Conservation (phyloP, 352 stramenopile species). For the Phytopythium litorale region DNA sequence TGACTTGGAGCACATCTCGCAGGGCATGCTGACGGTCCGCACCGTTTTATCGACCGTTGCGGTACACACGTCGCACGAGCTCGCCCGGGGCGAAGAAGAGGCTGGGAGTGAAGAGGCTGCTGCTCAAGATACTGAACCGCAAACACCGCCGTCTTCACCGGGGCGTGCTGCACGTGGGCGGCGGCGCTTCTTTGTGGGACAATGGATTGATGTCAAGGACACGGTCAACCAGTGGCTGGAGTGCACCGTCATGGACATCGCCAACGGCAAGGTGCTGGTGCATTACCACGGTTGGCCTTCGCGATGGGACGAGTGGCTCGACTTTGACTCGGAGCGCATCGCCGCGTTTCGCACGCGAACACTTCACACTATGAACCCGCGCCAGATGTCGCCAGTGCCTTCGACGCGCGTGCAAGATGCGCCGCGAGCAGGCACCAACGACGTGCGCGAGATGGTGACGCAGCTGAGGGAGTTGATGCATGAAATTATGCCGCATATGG, state of each 20-base stretch:
- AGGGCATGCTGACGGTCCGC: slow-evolving; percentile 49
- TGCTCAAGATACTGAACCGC: slow-evolving; percentile 8
- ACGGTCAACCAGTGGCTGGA: slow-evolving; percentile 99
- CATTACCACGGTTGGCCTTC: slow-evolving; percentile 97
- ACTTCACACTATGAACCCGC: slow-evolving; percentile 34
- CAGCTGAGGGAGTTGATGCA: slow-evolving; percentile 65
- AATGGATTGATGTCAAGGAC: slow-evolving; percentile 97
- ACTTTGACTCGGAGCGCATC: slow-evolving; percentile 92
- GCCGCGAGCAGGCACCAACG: slow-evolving; percentile 32
- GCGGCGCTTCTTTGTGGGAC: slow-evolving; percentile 82
- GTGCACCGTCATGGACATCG: slow-evolving; percentile 93
- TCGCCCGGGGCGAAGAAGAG: neutral
- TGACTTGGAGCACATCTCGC: slow-evolving; percentile 53
- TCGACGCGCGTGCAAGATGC: slow-evolving; percentile 51
- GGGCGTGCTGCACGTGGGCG: slow-evolving; percentile 21
- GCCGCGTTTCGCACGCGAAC: slow-evolving; percentile 95
- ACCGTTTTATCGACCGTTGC: slow-evolving; percentile 46
- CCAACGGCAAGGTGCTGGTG: slow-evolving; percentile 85
- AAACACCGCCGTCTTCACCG: slow-evolving; percentile 4
- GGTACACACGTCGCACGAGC: neutral
- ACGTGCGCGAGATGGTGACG: slow-evolving; percentile 45
- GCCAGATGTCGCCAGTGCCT: slow-evolving; percentile 55
- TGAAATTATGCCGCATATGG: slow-evolving; percentile 66
- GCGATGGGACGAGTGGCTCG: slow-evolving; percentile 98
- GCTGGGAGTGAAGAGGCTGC: neutral